Evolutionary conservation across 1,284 basidiomycete species (phyloP), one percentile per base, ranked within the genome.

Genomic region (Trametes pubescens): DNA sequence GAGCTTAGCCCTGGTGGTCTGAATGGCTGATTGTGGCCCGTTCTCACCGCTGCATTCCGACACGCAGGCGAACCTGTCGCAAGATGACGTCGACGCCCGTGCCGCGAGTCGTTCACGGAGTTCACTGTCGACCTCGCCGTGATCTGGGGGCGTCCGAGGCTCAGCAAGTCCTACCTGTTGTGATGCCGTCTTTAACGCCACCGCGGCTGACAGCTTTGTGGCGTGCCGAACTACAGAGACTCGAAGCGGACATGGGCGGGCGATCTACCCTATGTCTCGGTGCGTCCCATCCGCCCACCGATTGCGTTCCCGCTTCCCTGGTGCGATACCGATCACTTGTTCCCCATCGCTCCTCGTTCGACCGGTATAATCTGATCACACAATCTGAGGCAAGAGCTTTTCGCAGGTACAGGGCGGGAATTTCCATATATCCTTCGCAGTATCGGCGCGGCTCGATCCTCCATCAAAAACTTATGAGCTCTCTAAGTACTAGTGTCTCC

Each of bases 11-110:
- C 59, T 34, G 38, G 44, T 37, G 59, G 26, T 43, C 13, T 46
- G 49, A 16, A 22, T 37, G 47, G 32, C 37, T 35, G 37, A 14
- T 61, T 37, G 47, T 46, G 32, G 26, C 24, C 18, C n/a, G 14
- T 65, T 68, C 61, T 51, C 66, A 68, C 59, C 64, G 59, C 52
- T 63, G 66, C 54, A 59, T 59, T 52, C 62, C 35, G 44, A 47
- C 21, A 21, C 40, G 51, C 47, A 34, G 46, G 24, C 44, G 40
- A 55, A 35, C 29, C 37, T 63, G 63, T 65, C 63, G 63, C 59
- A 32, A 63, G 56, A 67, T 67, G 66, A 68, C 66, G 66, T 65
- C 64, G 66, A 46, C 34, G n/a, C 24, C 26, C 29, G 37, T 22
- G 6, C 8, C 22, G 44, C 26, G 7, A 16, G 22, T 22, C 54